Evolutionary conservation across 2,329 filamentous ascomycete genomes (phyloP).

Genomic region (Ramularia collo-cygni): DNA sequence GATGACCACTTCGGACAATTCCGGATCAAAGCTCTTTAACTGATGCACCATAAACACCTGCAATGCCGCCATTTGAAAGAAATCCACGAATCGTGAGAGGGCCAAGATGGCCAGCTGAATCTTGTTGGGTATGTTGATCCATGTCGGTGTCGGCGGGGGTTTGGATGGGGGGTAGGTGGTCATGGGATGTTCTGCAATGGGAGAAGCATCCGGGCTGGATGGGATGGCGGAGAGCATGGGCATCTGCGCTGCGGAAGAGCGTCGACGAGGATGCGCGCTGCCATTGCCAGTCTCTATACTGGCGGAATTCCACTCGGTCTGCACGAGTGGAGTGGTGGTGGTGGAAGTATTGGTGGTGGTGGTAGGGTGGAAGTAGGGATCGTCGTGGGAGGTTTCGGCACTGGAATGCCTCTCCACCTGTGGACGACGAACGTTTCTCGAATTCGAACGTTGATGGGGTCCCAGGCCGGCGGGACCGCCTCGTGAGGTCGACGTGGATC

Average conservation of each 20-base stretch:
- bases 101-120: slow-evolving; percentile 35
- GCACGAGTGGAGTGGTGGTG: slow-evolving; percentile 1
- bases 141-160: slow-evolving; percentile 29
- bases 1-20: slow-evolving; percentile 42
- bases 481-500: too few relatives aligned
- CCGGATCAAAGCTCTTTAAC: slow-evolving; percentile 35
- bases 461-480: background rate
- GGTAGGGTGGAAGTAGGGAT: slow-evolving; percentile 3
- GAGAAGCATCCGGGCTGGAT: slow-evolving; percentile 11
- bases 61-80: slow-evolving; percentile 39
- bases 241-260: slow-evolving; percentile 3
- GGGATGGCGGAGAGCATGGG: slow-evolving; percentile 15
- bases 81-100: slow-evolving; percentile 38
- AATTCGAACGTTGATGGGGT: background rate
- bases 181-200: slow-evolving; percentile 10
- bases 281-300: slow-evolving; percentile 16
- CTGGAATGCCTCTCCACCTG: background rate
- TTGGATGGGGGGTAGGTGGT: slow-evolving; percentile 10
- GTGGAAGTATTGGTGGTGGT: background rate
- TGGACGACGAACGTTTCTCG: background rate
- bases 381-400: background rate
- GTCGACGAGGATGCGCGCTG: slow-evolving; percentile 3
- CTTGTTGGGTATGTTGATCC: slow-evolving; percentile 37
- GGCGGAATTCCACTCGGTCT: slow-evolving; percentile 10
- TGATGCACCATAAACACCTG: slow-evolving; percentile 41